Conservation (phyloP, 345 rosid genomes). For the Ceriops tagal region DNA sequence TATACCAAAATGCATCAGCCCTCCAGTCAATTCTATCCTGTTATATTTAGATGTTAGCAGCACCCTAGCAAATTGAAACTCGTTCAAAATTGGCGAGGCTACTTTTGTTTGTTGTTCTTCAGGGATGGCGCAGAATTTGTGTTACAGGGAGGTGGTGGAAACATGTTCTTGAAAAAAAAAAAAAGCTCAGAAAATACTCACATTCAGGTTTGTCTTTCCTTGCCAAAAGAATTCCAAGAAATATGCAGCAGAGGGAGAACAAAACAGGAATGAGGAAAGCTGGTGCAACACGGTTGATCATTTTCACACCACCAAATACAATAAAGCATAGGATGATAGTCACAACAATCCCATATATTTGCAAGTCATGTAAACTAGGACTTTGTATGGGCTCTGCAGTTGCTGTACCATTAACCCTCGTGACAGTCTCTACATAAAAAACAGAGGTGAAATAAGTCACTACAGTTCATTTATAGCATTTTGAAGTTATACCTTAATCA, state of each 20-base stretch:
- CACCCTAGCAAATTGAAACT: too few relatives aligned
- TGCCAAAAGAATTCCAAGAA: slow-evolving; percentile 66
- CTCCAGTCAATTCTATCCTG: neutral
- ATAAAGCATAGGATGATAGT: slow-evolving; percentile 85
- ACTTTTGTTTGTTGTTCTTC: too few relatives aligned
- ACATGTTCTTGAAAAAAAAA: neutral
- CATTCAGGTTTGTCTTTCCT: slow-evolving; percentile 68
- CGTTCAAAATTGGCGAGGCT: too few relatives aligned
- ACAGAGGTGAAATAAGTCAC: slow-evolving; percentile 5
- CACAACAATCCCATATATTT: slow-evolving; percentile 90
- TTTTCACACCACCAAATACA: slow-evolving; percentile 99
- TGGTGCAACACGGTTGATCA: slow-evolving; percentile 98
- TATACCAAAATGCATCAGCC: neutral
- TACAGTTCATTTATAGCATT: neutral
- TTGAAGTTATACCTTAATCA: neutral
- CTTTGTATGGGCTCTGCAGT: slow-evolving; percentile 51
- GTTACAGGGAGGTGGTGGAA: neutral
- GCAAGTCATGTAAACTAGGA: slow-evolving; percentile 88
- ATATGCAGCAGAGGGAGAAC: slow-evolving; percentile 85
- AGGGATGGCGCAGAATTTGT: too few relatives aligned
- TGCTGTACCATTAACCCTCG: slow-evolving; percentile 68
- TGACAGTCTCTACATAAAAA: slow-evolving; percentile 60
- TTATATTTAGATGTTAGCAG: neutral
- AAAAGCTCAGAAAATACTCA: slow-evolving; percentile 31
- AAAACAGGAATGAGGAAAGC: slow-evolving; percentile 93